Base-by-base conservation (phyloP, 2,329 filamentous ascomycete genomes). In the Ramularia endophylla region DNA sequence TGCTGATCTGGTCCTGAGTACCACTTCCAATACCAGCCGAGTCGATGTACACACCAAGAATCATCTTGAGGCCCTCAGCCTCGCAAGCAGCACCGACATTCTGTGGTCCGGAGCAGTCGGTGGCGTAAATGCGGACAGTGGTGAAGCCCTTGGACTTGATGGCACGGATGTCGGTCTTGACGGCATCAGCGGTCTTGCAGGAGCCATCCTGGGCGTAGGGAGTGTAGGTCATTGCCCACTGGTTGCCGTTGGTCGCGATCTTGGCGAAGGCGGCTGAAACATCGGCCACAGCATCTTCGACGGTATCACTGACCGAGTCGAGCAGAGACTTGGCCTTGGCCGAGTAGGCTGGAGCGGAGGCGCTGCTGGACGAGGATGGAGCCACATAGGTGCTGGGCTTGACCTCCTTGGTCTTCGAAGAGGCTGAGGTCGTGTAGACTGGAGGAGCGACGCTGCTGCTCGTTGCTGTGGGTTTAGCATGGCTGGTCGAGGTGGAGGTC, bases 11-110 rank as follows among this genome's bases (percentile, higher is more conserved):
- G 56, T 77, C 69, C 43, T 55, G 48, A 19, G 55, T 55, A 60
- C 80, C 70, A 54, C 87, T 81, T 43, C 75, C 70, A 61, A 81
- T 64, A 44, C 73, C 73, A 36, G 62, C 71, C 51, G 67, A 70
- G 67, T 83, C 81, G 65, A 95, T 83, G 73, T 83, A 95, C 71
- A 97, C 76, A 65, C 90, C 90, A 47, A 94, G 69, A 65, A 95
- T 90, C 66, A 95, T 71, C 65, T 83, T 81, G 46, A 95, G 61
- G 46, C 83, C 81, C 65, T 81, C 62, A 55, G 76, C 65, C 58
- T 75, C 66, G 68, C 76, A 81, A 45, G 86, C 85, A 31, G 69
- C 66, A 50, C 86, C 86, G 44, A 95, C 81, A 66, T 78, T 81
- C 62, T 80, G 68, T 47, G 94, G 83, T 41, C 83, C 83, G 67